phyloP scores from a whole-genome alignment of 208 protist species.

The Dictyostelium gargantuum region DNA sequence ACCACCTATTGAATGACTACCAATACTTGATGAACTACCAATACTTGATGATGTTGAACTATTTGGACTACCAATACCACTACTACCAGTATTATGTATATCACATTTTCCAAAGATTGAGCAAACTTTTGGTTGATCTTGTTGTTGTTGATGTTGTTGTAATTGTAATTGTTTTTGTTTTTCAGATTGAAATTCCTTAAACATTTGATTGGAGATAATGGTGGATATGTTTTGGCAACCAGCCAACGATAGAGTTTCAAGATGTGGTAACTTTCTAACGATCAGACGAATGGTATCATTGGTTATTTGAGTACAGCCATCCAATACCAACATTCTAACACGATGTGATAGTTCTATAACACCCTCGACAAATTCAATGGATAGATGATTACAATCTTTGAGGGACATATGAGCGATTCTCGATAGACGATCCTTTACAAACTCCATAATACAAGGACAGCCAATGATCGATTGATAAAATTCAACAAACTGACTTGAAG shows the following conservation, averaged over 20 bases:
- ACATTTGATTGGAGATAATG: not conserved
- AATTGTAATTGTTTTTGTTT: not conserved
- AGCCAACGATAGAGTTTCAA: conserved; percentile 6
- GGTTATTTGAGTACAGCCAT: conserved; percentile 47
- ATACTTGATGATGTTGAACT: not conserved
- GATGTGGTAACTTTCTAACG: not conserved
- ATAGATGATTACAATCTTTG: conserved; percentile 40
- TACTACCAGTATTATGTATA: not conserved
- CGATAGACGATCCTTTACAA: conserved; percentile 19
- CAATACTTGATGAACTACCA: not conserved
- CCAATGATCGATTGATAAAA: conserved; percentile 57
- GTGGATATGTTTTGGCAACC: conserved; percentile 15
- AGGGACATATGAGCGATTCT: conserved; percentile 49
- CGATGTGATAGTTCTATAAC: conserved; percentile 29
- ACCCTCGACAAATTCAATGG: conserved; percentile 48
- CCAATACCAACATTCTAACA: conserved; percentile 50
- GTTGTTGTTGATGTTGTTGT: not conserved
- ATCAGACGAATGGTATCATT: conserved; percentile 30
- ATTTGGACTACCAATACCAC: not conserved
- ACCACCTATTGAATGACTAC: not conserved
- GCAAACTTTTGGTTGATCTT: not conserved
- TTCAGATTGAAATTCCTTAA: not conserved
- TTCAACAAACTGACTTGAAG: conserved; percentile 36
- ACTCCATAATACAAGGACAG: conserved; percentile 38
- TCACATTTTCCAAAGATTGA: not conserved